Base-by-base conservation (phyloP, 148 eudicot species). In the Rhododendron williamsianum region DNA sequence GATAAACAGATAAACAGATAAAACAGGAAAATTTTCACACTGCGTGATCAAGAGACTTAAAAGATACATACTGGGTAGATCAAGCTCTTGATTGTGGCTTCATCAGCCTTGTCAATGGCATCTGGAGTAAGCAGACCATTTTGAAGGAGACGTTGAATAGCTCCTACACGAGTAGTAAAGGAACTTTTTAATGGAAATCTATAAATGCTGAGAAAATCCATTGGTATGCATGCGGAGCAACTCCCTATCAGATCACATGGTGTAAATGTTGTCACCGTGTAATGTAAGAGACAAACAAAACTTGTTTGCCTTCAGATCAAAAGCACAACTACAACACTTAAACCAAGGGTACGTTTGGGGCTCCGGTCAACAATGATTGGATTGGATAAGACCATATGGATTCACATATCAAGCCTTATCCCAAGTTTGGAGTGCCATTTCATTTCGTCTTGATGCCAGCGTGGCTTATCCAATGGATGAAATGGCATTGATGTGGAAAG, bases 111-210 rank as follows among this genome's bases (percentile, higher is more conserved):
- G 78, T 94, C 93, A 84, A 97, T 86, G 72, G 98, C 86, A 52
- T 90, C 88, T 83, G 98, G 93, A 84, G 93, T 93, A 71, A 95
- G 95, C 78, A 97, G 90, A 84, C 87, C 90, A 89, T 94, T 94
- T 85, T 97, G 90, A 85, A 89, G 88, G 84, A 97, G 98, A 82
- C 98, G 94, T 82, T 94, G 94, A 85, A 95, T 91, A 84, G 99
- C 99, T 85, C 99, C 99, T 96, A 91, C 87, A 90, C 84, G 54
- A 60, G 48, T 63, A 84, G 48, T 48, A 84, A 51, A 71, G 79
- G 38, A 82, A n/a, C 41, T 25, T 43, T 43, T 78, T 41, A 43
- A 15, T 35, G 46, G 79, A 19, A 78, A 49, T 36, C 16, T 82
- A 5, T 21, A 58, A 46, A 48, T 2, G 72, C n/a, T 7, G 35